Conservation (phyloP, 2,329 filamentous ascomycete genomes). For the Aspergillus neoniger region DNA sequence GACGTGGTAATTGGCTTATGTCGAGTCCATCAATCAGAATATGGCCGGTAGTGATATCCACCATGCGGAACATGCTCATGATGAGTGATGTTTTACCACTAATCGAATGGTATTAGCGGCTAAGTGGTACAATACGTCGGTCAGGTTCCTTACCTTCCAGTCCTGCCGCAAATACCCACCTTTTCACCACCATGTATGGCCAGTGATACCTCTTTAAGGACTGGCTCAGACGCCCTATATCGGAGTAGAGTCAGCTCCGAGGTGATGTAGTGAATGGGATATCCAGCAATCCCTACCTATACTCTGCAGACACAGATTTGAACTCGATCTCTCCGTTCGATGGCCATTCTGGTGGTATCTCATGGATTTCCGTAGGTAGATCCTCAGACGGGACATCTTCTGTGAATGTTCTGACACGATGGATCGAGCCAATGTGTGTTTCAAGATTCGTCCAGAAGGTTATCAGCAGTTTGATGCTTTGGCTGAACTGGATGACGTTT, state of each 20-base stretch:
- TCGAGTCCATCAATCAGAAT: constrained; percentile 49
- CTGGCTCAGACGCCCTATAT: constrained; percentile 32
- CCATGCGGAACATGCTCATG: constrained; percentile 46
- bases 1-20: constrained; percentile 40
- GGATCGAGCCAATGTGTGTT: constrained; percentile 59
- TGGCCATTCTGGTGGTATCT: constrained; percentile 47
- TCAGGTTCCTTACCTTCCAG: constrained; percentile 34
- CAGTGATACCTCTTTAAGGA: constrained; percentile 51
- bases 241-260: constrained; percentile 13
- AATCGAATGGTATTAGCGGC: not conserved
- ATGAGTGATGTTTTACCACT: constrained; percentile 50
- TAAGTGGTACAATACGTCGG: constrained; percentile 3
- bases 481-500: constrained; percentile 57
- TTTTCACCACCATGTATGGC: constrained; percentile 46
- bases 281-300: constrained; percentile 34
- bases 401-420: constrained; percentile 57
- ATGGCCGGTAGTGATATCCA: constrained; percentile 42
- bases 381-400: constrained; percentile 49
- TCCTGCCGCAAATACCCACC: constrained; percentile 45
- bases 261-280: not conserved
- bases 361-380: constrained; percentile 41
- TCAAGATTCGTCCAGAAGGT: constrained; percentile 60
- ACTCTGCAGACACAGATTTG: constrained; percentile 47
- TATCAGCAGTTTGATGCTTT: constrained; percentile 54
- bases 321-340: constrained; percentile 47